Evolutionary conservation across 75 land plant genomes (phyloP).

Genomic region (Picea sitchensis): DNA sequence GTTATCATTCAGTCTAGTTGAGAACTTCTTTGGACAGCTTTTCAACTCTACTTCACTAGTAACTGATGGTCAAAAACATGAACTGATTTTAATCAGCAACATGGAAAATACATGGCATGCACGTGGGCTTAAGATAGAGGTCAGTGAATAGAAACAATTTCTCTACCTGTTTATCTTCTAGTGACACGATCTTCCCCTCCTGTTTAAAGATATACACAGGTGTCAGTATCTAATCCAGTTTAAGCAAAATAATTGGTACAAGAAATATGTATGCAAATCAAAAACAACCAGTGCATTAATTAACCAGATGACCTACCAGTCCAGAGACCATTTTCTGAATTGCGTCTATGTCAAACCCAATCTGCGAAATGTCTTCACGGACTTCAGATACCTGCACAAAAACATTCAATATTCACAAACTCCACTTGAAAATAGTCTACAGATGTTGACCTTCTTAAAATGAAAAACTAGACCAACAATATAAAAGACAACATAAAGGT

Average conservation of each 20-base stretch:
- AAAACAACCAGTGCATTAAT: not conserved
- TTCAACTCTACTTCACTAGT: not conserved
- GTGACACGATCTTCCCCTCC: constrained; percentile 55
- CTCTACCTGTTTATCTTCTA: constrained; percentile 62
- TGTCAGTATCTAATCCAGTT: not conserved
- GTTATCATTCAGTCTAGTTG: not conserved
- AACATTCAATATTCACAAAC: not conserved
- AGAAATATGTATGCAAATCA: not conserved
- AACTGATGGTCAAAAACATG: too few relatives aligned
- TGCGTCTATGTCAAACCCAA: constrained; percentile 41
- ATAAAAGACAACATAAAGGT: not conserved
- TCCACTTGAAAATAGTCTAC: not conserved
- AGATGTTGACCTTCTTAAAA: not conserved
- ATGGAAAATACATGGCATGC: not conserved
- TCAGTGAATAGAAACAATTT: not conserved
- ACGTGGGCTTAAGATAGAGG: not conserved
- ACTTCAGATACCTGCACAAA: constrained; percentile 45
- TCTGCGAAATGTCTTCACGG: constrained; percentile 36
- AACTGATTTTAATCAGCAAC: not conserved
- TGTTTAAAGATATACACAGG: constrained; percentile 11
- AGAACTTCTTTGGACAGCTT: not conserved
- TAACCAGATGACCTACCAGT: constrained; percentile 37
- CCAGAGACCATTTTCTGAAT: constrained; percentile 51
- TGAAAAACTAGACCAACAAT: not conserved
- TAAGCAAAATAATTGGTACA: not conserved